These are phyloP conservation scores for Camelina sativa DNA, from an alignment of 345 rosid genomes.

Conservation along the genomic window DNA sequence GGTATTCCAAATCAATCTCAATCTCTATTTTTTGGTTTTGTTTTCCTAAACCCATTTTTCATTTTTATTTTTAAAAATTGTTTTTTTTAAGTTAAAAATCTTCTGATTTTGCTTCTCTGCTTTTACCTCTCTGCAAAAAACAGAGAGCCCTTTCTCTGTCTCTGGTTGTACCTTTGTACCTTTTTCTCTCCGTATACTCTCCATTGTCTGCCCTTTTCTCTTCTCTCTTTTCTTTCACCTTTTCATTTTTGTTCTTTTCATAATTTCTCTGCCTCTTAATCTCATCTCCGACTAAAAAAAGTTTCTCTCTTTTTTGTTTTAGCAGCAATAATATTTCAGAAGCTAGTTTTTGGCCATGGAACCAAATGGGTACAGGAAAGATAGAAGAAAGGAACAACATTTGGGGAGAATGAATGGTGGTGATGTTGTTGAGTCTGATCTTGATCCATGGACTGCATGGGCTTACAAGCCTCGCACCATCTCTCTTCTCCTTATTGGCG, in stretches of 20 bases:
- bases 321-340: constrained; percentile 9
- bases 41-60: constrained; percentile 1
- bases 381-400: constrained; percentile 55
- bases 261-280: not conserved
- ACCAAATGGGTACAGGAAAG: constrained; percentile 63
- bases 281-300: constrained; percentile 1
- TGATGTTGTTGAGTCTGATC: constrained; percentile 60
- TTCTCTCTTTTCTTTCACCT: constrained; percentile 14
- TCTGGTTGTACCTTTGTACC: constrained; percentile 36
- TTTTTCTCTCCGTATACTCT: constrained; percentile 34
- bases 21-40: not conserved
- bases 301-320: not conserved
- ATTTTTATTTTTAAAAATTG: not conserved
- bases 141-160: constrained; percentile 36
- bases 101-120: constrained; percentile 37
- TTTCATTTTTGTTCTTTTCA: not conserved
- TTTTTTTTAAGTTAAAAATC: constrained; percentile 33
- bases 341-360: constrained; percentile 54
- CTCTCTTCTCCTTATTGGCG: constrained; percentile 85
- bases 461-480: constrained; percentile 97
- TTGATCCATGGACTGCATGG: constrained; percentile 99
- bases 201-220: constrained; percentile 27
- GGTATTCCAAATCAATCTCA: constrained; percentile 27
- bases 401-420: constrained; percentile 59
- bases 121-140: constrained; percentile 38